Percentiles rank a stretch among this genome's conserved stretches.
Conservation (phyloP, 805 yeast species). For the Blastobotrys attinorum region DNA sequence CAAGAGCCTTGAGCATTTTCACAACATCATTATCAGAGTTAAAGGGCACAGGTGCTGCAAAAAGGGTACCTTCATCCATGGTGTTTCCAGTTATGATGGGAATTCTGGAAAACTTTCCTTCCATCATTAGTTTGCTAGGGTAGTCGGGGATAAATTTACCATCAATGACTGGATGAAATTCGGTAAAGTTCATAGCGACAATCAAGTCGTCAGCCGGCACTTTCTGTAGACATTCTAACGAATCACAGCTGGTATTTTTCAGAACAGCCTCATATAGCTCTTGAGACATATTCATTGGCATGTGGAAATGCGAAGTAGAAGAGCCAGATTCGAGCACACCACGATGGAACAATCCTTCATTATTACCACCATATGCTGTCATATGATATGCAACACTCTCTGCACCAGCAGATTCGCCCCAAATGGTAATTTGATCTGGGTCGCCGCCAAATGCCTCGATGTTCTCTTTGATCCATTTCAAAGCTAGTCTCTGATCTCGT, state of each 20-base stretch:
- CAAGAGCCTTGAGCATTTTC: background rate
- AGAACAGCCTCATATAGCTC: conserved; percentile 8
- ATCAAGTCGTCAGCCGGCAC: conserved; percentile 4
- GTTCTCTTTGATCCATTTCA: conserved; percentile 31
- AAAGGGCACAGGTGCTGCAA: conserved; percentile 4
- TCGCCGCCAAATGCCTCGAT: conserved; percentile 33
- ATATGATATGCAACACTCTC: conserved; percentile 12
- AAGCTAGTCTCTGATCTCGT: conserved; percentile 30
- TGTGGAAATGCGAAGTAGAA: conserved; percentile 3
- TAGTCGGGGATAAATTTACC: conserved; percentile 1
- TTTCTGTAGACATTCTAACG: conserved; percentile 8
- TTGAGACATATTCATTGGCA: conserved; percentile 2
- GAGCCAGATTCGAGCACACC: conserved; percentile 17
- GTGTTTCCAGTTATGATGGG: conserved; percentile 14
- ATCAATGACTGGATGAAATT: conserved; percentile 5
- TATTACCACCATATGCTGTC: background rate
- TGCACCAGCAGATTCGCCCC: conserved; percentile 35
- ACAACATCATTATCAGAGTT: conserved; percentile 6
- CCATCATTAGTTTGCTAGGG: conserved; percentile 1
- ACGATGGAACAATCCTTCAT: conserved; percentile 9
- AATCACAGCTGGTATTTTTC: conserved; percentile 7
- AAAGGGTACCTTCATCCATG: conserved; percentile 17
- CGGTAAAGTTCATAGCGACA: background rate
- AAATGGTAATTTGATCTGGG: conserved; percentile 27
- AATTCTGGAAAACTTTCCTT: conserved; percentile 11